Evolutionary conservation across 2,329 filamentous ascomycete species (phyloP).

Genomic region (Pseudogymnoascus sp.): DNA sequence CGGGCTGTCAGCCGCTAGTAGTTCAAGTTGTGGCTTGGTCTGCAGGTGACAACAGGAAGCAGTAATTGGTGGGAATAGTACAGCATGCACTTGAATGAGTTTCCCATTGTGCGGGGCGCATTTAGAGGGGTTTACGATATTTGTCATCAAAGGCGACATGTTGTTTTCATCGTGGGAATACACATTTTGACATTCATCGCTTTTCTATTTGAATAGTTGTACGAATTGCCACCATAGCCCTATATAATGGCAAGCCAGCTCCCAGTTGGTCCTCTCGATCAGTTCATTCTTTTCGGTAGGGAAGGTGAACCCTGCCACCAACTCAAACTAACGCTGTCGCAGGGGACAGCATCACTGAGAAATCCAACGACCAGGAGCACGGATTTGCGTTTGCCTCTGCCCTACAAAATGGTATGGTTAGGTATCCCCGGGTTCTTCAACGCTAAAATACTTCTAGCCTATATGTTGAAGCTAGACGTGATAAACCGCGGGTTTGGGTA

Average conservation of each 20-base stretch:
- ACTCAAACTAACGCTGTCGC: not conserved
- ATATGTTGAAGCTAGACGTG: conserved; percentile 21
- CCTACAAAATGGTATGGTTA: conserved; percentile 19
- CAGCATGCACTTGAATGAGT: not conserved
- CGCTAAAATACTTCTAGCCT: conserved; percentile 15
- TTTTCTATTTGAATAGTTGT: not conserved
- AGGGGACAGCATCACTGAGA: conserved; percentile 25
- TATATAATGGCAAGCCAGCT: conserved; percentile 1
- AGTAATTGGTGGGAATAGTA: not conserved
- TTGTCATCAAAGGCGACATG: not conserved
- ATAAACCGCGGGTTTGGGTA: conserved; percentile 22
- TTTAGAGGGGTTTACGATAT: not conserved
- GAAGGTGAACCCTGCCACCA: not conserved
- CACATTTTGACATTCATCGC: not conserved
- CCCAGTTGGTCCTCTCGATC: conserved; percentile 12
- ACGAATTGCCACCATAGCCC: not conserved
- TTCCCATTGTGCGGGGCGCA: not conserved
- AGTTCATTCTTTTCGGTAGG: conserved; percentile 21
- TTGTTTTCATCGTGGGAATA: not conserved
- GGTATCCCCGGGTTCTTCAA: not conserved
- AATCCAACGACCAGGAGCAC: conserved; percentile 18
- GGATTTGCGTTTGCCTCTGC: conserved; percentile 23
- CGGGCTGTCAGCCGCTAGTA: not conserved
- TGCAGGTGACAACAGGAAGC: not conserved
- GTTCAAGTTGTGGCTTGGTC: not conserved